Percentiles rank a stretch among this genome's conserved stretches.
These are phyloP conservation scores for Yamadazyma takamatsuzukensis DNA, from an alignment of 805 yeast genomes.

Conservation along the genomic window DNA sequence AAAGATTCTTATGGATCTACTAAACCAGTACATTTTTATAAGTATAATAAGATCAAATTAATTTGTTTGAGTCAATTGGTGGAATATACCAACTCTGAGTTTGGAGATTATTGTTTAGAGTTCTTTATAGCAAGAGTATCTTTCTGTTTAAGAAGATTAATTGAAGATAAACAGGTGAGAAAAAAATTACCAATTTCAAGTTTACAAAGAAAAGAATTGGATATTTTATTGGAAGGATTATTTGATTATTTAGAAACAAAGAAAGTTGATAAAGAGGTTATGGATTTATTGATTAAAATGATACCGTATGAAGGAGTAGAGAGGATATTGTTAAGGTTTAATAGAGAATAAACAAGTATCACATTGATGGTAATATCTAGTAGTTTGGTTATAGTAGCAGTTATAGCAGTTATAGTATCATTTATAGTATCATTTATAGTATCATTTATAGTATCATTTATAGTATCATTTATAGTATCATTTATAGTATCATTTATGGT, in stretches of 20 bases:
- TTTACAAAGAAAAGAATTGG: constrained; percentile 63
- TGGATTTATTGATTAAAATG: constrained; percentile 1
- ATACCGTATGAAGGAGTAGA: too few relatives aligned
- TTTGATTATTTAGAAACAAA: constrained; percentile 1
- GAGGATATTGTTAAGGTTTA: too few relatives aligned
- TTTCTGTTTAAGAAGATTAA: constrained; percentile 57
- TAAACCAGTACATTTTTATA: constrained; percentile 38
- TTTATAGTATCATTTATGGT: too few relatives aligned
- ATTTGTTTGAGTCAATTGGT: constrained; percentile 53
- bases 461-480: too few relatives aligned
- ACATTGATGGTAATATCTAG: too few relatives aligned
- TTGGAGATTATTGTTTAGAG: constrained; percentile 17
- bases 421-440: too few relatives aligned
- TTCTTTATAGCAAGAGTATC: constrained; percentile 57
- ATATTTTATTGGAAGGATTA: constrained; percentile 40
- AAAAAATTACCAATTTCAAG: constrained; percentile 63
- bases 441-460: too few relatives aligned
- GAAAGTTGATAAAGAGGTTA: not conserved
- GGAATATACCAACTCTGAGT: constrained; percentile 26
- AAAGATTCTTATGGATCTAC: constrained; percentile 64
- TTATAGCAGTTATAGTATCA: too few relatives aligned
- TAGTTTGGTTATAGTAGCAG: too few relatives aligned
- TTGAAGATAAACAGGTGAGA: constrained; percentile 59
- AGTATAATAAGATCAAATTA: constrained; percentile 48
- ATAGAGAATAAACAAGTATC: too few relatives aligned